phyloP scores from a whole-genome alignment of 2,329 filamentous ascomycete genomes.

The Aspergillus piperis region DNA sequence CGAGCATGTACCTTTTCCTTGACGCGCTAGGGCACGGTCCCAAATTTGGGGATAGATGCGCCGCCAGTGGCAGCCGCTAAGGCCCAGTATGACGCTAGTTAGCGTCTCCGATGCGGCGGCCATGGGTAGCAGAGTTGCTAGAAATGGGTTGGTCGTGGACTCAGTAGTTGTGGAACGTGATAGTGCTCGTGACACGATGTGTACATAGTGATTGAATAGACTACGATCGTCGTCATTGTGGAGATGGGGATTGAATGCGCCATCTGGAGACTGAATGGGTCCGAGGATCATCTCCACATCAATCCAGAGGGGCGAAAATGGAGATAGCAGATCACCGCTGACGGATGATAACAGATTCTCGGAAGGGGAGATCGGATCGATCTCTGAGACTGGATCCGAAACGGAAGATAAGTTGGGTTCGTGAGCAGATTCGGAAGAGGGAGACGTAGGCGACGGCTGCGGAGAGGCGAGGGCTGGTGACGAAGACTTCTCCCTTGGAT shows the following conservation, averaged over 20 bases:
- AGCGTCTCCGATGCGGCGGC: slow-evolving; percentile 29
- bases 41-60: slow-evolving; percentile 31
- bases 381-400: neutral
- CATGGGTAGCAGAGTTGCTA: slow-evolving; percentile 28
- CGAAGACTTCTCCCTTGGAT: too few relatives aligned
- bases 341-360: neutral
- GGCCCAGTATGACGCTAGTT: slow-evolving; percentile 29
- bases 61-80: slow-evolving; percentile 33
- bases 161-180: slow-evolving; percentile 26
- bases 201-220: slow-evolving; percentile 33
- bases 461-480: too few relatives aligned
- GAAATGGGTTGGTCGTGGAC: slow-evolving; percentile 27
- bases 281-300: slow-evolving; percentile 7
- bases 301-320: slow-evolving; percentile 13
- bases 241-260: slow-evolving; percentile 24
- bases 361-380: neutral
- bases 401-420: neutral
- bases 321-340: neutral
- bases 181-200: slow-evolving; percentile 27
- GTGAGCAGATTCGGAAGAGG: slow-evolving; percentile 7
- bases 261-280: slow-evolving; percentile 12
- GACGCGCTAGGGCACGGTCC: slow-evolving; percentile 27
- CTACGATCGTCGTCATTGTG: slow-evolving; percentile 29
- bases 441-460: neutral
- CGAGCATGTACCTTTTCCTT: slow-evolving; percentile 25